Conservation (phyloP, 2,329 filamentous ascomycete genomes). For the Neonectria magnoliae region DNA sequence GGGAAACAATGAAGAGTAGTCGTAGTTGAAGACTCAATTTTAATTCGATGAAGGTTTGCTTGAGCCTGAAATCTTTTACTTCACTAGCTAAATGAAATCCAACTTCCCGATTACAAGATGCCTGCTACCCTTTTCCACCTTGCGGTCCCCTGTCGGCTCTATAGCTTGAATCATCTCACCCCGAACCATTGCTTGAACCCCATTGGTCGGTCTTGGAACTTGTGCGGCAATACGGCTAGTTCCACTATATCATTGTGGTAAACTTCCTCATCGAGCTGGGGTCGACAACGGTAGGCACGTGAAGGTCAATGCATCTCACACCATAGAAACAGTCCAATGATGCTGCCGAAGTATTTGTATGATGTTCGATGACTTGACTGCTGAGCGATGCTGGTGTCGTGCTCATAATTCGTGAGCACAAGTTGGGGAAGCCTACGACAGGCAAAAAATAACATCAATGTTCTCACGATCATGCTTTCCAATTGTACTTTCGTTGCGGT, state of each 20-base stretch:
- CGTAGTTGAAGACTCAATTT: neutral
- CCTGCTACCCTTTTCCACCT: neutral
- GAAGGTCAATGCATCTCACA: conserved; percentile 11
- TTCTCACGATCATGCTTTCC: neutral
- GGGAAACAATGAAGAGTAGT: neutral
- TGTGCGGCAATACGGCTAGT: neutral
- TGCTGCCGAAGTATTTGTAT: conserved; percentile 19
- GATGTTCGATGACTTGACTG: neutral
- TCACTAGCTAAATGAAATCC: neutral
- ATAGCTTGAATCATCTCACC: neutral
- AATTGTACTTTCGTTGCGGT: neutral
- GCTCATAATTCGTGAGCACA: no score
- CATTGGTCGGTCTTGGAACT: neutral
- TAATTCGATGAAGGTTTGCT: neutral
- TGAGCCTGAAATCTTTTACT: neutral
- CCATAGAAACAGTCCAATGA: conserved; percentile 4
- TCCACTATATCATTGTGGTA: neutral
- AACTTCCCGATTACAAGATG: neutral
- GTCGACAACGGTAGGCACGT: neutral
- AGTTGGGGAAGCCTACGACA: neutral
- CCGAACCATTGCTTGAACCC: neutral
- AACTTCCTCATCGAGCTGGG: conserved; percentile 3
- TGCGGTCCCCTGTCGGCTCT: neutral
- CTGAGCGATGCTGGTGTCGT: no score
- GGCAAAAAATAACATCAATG: conserved; percentile 1